Evolutionary conservation across 164 flowering plant species (phyloP), one percentile per base, ranked within the genome.

Genomic region (Umbellularia californica): DNA sequence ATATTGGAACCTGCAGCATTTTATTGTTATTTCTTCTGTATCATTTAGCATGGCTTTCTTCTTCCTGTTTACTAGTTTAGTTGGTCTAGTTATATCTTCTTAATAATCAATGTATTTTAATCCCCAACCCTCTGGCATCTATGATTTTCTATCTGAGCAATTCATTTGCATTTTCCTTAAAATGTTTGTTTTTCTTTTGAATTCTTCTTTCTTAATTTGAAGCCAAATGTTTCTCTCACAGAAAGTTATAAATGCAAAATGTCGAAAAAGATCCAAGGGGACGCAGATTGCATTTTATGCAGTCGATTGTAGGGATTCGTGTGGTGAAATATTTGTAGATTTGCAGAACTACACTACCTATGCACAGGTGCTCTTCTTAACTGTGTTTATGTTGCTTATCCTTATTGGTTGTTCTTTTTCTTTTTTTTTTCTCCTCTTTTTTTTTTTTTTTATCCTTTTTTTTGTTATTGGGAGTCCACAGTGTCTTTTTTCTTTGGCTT

Each of bases 301-400:
- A 17, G 97, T 94, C 77, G 97, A 92, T 69, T 95, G 97, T 78
- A 88, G 93, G 79, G 95, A 87, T 68, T 91, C 94, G 2, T 91
- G 93, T 74, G 98, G 99, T 76, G 99, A 95, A 80, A 93, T 95
- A 76, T 95, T 92, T 88, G 95, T 89, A 77, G 99, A 95, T 79
- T 80, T 95, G 81, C 95, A 90, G 76, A 83, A 84, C 72, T 86
- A 91, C 76, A 81, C n/a, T n/a, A n/a, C 81, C 17, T 95, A 87
- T 72, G 70, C 90, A 23, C 88, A 90, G 97, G 99, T 93, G 71
- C 77, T 58, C 55, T 52, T 70, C 60, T 76, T 72, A 47, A 50
- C 51, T 72, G 17, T 9, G 14, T 50, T 69, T 24, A 20, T 60
- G 25, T 52, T 23, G 10, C 5, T 47, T 41, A 22, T 20, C 14